A percentile compares a stretch with the other conserved stretches of the same genome.
phyloP scores from a whole-genome alignment of 768 basidiomycete species.

The Calocera viscosa region DNA sequence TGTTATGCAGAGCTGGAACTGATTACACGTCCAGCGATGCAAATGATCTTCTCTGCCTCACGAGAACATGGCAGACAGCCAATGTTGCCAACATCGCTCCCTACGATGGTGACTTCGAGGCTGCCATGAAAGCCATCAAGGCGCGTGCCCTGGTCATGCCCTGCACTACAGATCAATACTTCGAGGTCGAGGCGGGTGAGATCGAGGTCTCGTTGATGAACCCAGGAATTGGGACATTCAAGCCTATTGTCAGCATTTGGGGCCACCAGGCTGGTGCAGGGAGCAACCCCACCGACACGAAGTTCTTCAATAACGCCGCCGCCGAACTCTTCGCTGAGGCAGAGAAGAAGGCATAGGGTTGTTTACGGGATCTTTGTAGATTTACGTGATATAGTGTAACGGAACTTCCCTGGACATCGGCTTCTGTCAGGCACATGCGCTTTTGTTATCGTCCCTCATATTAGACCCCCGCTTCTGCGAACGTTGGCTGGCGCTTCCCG shows the following conservation, averaged over 20 bases:
- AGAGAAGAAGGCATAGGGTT: background rate
- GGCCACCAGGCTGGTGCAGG: conserved; percentile 6
- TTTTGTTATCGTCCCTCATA: background rate
- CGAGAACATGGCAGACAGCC: conserved; percentile 11
- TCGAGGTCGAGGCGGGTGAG: conserved; percentile 8
- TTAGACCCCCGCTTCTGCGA: background rate
- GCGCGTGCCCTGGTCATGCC: conserved; percentile 12
- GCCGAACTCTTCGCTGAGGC: background rate
- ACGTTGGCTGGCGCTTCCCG: background rate
- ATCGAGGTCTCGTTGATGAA: conserved; percentile 1
- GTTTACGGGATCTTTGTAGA: background rate
- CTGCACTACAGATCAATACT: conserved; percentile 13
- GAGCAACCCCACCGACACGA: conserved; percentile 3
- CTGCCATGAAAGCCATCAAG: conserved; percentile 10
- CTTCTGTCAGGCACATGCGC: conserved; percentile 5
- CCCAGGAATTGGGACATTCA: background rate
- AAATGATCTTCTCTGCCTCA: conserved; percentile 11
- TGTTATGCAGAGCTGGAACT: background rate
- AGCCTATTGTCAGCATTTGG: conserved; percentile 6
- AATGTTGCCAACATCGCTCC: conserved; percentile 11
- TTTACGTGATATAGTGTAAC: background rate
- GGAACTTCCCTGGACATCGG: background rate
- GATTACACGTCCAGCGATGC: background rate
- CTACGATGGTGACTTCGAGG: conserved; percentile 10
- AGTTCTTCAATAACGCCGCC: background rate